These are phyloP conservation scores for Morella rubra DNA, from an alignment of 306 rosid species.

Conservation along the genomic window DNA sequence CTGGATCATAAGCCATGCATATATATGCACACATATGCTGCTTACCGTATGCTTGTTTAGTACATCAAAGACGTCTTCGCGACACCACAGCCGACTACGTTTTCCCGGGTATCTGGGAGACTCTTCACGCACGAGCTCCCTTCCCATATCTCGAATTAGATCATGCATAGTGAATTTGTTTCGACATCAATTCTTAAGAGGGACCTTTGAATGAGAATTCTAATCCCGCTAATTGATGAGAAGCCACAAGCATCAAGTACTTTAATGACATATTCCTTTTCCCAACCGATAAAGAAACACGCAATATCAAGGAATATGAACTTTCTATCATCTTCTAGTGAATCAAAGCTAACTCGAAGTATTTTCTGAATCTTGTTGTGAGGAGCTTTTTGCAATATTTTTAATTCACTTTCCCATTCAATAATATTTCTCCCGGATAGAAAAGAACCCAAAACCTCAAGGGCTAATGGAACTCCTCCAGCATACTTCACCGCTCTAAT, in stretches of 20 bases:
- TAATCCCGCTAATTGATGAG: constrained; percentile 31
- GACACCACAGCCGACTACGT: constrained; percentile 28
- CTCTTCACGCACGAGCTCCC: constrained; percentile 29
- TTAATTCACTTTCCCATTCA: constrained; percentile 32
- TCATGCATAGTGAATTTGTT: constrained; percentile 25
- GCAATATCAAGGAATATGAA: constrained; percentile 44
- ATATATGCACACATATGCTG: too few species aligned
- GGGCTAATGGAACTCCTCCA: constrained; percentile 44
- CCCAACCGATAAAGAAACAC: constrained; percentile 38
- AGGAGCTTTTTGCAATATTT: constrained; percentile 29
- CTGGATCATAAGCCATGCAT: too few species aligned
- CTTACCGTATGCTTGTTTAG: too few species aligned
- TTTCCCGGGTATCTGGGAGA: constrained; percentile 10
- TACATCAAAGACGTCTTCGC: too few species aligned
- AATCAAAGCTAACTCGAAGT: constrained; percentile 29
- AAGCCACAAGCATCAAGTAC: constrained; percentile 35
- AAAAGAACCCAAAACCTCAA: constrained; percentile 40
- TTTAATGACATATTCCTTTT: constrained; percentile 1
- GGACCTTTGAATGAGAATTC: constrained; percentile 26
- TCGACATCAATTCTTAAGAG: constrained; percentile 23
- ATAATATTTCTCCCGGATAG: constrained; percentile 7
- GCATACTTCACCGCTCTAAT: constrained; percentile 20
- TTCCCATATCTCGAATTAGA: constrained; percentile 43
- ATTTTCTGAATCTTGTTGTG: constrained; percentile 29
- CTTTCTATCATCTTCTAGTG: constrained; percentile 6